These are phyloP conservation scores for Flaveria ramosissima DNA, from an alignment of 129 eudicot species.

Conservation along the genomic window DNA sequence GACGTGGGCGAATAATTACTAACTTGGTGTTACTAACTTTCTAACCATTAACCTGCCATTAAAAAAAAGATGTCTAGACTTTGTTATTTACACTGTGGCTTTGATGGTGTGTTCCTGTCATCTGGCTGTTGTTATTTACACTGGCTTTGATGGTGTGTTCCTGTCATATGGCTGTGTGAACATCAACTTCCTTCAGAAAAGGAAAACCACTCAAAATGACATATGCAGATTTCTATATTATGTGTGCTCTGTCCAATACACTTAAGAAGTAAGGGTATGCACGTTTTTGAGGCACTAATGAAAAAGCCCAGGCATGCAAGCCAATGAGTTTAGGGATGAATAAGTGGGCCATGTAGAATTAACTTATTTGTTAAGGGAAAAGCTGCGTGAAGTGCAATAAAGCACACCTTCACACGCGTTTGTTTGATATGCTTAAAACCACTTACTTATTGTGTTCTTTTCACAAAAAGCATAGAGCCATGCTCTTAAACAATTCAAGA, in stretches of 20 bases:
- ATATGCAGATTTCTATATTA: neutral
- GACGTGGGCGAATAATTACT: too few species aligned
- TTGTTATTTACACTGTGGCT: neutral
- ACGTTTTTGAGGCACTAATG: neutral
- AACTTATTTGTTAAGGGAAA: neutral
- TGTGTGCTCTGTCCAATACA: too few species aligned
- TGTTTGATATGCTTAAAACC: slow-evolving; percentile 3
- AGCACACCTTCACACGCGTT: neutral
- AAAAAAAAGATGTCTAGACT: neutral
- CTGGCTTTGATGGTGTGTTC: too few species aligned
- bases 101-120: neutral
- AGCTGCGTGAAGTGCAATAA: slow-evolving; percentile 3
- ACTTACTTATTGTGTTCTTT: slow-evolving; percentile 2
- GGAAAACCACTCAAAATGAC: neutral
- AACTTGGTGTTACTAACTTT: too few species aligned
- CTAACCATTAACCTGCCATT: too few species aligned
- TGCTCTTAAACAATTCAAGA: slow-evolving; percentile 4
- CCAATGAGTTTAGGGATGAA: neutral
- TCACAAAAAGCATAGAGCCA: slow-evolving; percentile 3
- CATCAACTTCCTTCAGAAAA: neutral
- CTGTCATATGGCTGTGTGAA: too few species aligned
- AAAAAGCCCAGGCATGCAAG: neutral
- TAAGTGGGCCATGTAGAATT: neutral
- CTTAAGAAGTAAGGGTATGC: too few species aligned
- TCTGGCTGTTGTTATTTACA: too few species aligned